Evolutionary conservation across 495 filamentous ascomycete species (phyloP), one percentile per base, ranked within the genome.

Genomic region (Penicillium herquei): DNA sequence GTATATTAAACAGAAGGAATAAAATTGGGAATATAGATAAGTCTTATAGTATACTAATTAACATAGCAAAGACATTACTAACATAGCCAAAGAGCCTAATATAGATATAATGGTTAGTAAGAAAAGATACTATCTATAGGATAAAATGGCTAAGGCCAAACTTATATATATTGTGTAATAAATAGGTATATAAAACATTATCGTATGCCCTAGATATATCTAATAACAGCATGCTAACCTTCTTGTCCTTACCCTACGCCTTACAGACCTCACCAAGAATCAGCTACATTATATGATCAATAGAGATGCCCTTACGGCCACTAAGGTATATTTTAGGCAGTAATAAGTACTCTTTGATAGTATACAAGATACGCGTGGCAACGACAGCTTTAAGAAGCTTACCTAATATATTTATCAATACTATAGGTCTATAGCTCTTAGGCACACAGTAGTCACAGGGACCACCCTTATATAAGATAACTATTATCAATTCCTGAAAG

Each of bases 191-290:
- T 0, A 53, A 62, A 7, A 72, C 65, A 31, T 65, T 66, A 37
- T 76, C 59, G 34, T 69, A 76, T 0, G 69, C 71, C 3, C 68
- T 64, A 1, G 65, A 39, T 0, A 69, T 44, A 18, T 70, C 66
- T 0, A 72, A 55, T 7, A 58, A 46, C 0, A 72, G 33, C 21
- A 64, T 37, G 3, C 48, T 46, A 0, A 52, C 63, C 5, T 46
- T 42, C 1, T 45, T 9, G 3, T 43, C 26, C 3, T 33, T 16
- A 7, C 61, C 54, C 63, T 57, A 75, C 0, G 62, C 68, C 3
- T 9, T 39, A 4, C 63, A 18, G 1, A 70, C 59, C 1, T 18
- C 12, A 45, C 70, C 45, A 0, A 63, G 14, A 6, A 71, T 41
- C 0, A 56, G 6, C 10, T 68, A 54, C 0, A 73, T 39, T 0